phyloP scores from a whole-genome alignment of 306 rosid genomes.

The Echinosophora koreensis region DNA sequence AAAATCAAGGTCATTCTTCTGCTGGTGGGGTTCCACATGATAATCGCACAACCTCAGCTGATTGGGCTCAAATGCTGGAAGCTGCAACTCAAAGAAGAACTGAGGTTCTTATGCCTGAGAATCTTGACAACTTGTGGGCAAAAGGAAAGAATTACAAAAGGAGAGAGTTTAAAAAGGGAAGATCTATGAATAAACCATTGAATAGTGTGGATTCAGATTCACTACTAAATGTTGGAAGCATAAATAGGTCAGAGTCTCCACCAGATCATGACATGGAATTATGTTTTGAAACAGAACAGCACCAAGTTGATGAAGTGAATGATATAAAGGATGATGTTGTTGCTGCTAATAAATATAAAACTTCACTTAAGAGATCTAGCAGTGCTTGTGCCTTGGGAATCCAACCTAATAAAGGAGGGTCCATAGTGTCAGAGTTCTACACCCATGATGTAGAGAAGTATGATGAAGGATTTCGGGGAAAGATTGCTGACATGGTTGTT shows the following conservation, averaged over 20 bases:
- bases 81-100: slow-evolving; percentile 95
- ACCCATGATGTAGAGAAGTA: slow-evolving; percentile 57
- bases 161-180: slow-evolving; percentile 66
- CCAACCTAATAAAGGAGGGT: slow-evolving; percentile 56
- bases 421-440: slow-evolving; percentile 69
- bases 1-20: slow-evolving; percentile 58
- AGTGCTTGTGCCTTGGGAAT: slow-evolving; percentile 73
- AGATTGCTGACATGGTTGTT: slow-evolving; percentile 59
- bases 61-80: slow-evolving; percentile 83
- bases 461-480: slow-evolving; percentile 57
- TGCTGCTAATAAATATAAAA: slow-evolving; percentile 48
- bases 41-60: slow-evolving; percentile 63
- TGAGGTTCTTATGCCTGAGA: slow-evolving; percentile 94
- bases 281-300: slow-evolving; percentile 38
- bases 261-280: slow-evolving; percentile 53
- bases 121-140: slow-evolving; percentile 99
- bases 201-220: slow-evolving; percentile 53
- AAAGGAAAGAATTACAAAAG: slow-evolving; percentile 87
- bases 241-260: slow-evolving; percentile 49
- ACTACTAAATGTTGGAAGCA: slow-evolving; percentile 49
- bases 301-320: slow-evolving; percentile 57
- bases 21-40: slow-evolving; percentile 41
- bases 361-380: slow-evolving; percentile 66
- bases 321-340: slow-evolving; percentile 40
- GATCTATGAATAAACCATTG: slow-evolving; percentile 36